Conservation (phyloP, 2,329 filamentous ascomycete species). For the Neonectria ditissima region DNA sequence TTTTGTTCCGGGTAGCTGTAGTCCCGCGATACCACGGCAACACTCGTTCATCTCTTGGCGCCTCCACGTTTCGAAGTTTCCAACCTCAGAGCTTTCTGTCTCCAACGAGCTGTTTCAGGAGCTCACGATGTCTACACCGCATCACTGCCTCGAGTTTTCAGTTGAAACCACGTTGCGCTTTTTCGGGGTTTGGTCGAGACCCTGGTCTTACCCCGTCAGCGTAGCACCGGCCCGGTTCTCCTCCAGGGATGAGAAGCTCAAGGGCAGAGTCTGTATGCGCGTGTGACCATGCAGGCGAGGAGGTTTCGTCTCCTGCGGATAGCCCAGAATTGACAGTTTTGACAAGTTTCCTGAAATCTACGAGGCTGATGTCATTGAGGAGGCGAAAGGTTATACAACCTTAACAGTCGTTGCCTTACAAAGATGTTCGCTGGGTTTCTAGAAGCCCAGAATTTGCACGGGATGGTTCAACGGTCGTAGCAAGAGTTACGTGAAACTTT, state of each 20-base stretch:
- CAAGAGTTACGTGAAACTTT: conserved; percentile 11
- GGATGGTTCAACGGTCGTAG: conserved; percentile 9
- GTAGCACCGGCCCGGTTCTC: conserved; percentile 18
- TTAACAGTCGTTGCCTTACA: conserved; percentile 8
- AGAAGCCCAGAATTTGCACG: conserved; percentile 22
- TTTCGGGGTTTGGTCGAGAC: conserved; percentile 1
- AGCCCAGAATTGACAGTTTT: conserved; percentile 15
- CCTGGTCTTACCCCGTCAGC: conserved; percentile 19
- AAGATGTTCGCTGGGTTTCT: conserved; percentile 10
- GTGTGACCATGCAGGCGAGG: conserved; percentile 22
- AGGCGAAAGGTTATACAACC: conserved; percentile 6
- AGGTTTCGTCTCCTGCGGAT: conserved; percentile 24
- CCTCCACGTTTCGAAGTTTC: conserved; percentile 8
- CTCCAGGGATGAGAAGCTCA: conserved; percentile 15
- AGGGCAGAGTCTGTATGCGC: conserved; percentile 15
- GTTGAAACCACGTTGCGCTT: conserved; percentile 9
- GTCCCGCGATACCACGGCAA: conserved; percentile 2
- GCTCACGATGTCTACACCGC: conserved; percentile 5
- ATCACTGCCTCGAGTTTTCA: conserved; percentile 4
- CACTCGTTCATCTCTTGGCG: conserved; percentile 14
- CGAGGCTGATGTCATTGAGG: conserved; percentile 17
- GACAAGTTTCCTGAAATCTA: conserved; percentile 4
- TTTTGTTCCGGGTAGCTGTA: conserved; percentile 1
- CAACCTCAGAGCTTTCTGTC: conserved; percentile 11
- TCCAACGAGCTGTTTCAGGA: conserved; percentile 18